Conservation (phyloP, 2,329 filamentous ascomycete species). For the Dothidotthia symphoricarpi region DNA sequence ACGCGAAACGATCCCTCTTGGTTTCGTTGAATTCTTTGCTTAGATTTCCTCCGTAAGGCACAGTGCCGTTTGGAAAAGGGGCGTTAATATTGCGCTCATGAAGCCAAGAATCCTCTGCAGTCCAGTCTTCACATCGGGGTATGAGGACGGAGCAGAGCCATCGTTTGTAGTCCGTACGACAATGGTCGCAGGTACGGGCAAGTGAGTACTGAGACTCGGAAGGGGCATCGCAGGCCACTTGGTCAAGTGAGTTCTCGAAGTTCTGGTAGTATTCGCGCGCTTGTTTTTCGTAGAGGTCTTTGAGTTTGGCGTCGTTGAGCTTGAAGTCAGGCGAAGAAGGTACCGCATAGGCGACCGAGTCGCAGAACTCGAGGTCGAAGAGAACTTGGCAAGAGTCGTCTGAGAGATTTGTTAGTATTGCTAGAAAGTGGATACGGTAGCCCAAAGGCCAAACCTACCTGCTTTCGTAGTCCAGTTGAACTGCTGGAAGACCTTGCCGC, state of each 20-base stretch:
- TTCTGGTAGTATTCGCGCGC: conserved; percentile 68
- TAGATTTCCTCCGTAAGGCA: conserved; percentile 14
- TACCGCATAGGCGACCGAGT: conserved; percentile 85
- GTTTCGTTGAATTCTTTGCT: conserved; percentile 25
- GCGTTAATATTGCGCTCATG: conserved; percentile 69
- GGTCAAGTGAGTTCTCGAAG: conserved; percentile 78
- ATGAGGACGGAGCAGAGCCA: conserved; percentile 96
- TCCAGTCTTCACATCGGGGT: conserved; percentile 86
- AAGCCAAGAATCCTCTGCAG: conserved; percentile 51
- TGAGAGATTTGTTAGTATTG: conserved; percentile 30
- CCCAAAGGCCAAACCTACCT: conserved; percentile 52
- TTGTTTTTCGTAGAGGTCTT: conserved; percentile 73
- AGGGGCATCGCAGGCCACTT: conserved; percentile 79
- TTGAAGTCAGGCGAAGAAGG: conserved; percentile 71
- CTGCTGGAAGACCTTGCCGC: conserved; percentile 69
- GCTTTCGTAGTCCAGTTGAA: conserved; percentile 76
- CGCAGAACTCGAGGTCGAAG: conserved; percentile 84
- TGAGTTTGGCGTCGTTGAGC: conserved; percentile 61
- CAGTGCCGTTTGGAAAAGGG: conserved; percentile 67
- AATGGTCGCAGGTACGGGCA: conserved; percentile 71
- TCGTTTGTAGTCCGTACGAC: conserved; percentile 76
- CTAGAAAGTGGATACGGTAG: background rate
- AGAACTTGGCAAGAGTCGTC: conserved; percentile 83
- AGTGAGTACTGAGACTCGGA: conserved; percentile 77
- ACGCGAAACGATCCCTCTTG: conserved; percentile 36